Evolutionary conservation across 1,284 basidiomycete species (phyloP).

Genomic region (Puccinia novopanici): DNA sequence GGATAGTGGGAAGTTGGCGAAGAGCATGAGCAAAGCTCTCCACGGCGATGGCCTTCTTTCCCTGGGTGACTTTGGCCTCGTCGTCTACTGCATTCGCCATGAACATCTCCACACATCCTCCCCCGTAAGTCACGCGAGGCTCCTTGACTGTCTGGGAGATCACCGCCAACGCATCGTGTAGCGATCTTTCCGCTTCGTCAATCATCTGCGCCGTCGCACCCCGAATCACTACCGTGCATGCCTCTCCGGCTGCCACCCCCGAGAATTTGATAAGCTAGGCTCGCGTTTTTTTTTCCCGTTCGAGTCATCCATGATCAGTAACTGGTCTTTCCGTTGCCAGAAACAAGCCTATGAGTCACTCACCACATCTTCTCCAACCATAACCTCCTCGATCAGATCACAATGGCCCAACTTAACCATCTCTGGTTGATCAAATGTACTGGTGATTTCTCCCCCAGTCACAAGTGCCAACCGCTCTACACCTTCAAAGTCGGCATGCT

Average conservation of each 20-base stretch:
- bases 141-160: constrained; percentile 97
- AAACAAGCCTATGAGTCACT: constrained; percentile 52
- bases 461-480: constrained; percentile 94
- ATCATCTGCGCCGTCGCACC: constrained; percentile 98
- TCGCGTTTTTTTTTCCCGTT: no score
- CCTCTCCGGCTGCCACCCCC: constrained; percentile 94
- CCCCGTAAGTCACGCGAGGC: constrained; percentile 88
- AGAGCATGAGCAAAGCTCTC: constrained; percentile 88
- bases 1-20: constrained; percentile 89
- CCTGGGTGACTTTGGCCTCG: constrained; percentile 77
- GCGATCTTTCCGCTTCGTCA: constrained; percentile 94
- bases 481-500: constrained; percentile 99
- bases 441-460: constrained; percentile 95
- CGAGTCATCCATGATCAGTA: neutral
- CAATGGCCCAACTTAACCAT: constrained; percentile 90
- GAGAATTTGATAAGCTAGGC: constrained; percentile 94
- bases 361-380: constrained; percentile 99
- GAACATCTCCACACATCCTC: constrained; percentile 95
- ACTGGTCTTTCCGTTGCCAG: neutral
- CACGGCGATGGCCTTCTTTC: constrained; percentile 93
- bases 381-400: constrained; percentile 95
- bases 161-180: constrained; percentile 96
- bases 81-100: constrained; percentile 95
- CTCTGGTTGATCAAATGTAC: constrained; percentile 91
- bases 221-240: constrained; percentile 96